Percentiles rank a stretch among this genome's conserved stretches.
Evolutionary conservation across 495 filamentous ascomycete species (phyloP).

Genomic region (Lophium mytilinum): DNA sequence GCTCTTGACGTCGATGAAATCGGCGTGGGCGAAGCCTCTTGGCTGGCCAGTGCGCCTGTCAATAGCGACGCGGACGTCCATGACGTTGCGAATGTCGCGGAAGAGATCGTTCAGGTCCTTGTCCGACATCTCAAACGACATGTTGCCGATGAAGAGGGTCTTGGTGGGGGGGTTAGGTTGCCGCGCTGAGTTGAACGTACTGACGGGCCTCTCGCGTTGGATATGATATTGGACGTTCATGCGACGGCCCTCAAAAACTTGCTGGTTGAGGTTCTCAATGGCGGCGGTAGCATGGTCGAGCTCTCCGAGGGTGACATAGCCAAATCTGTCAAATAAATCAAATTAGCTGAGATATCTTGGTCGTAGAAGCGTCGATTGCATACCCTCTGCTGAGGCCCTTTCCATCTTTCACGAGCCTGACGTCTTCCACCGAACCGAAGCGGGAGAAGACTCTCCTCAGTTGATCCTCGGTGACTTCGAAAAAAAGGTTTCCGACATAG

Average conservation of each 20-base stretch:
- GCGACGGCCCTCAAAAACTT: slow-evolving; percentile 73
- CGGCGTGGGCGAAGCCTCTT: slow-evolving; percentile 82
- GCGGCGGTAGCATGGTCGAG: slow-evolving; percentile 52
- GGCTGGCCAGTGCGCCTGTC: slow-evolving; percentile 82
- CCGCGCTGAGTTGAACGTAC: background rate
- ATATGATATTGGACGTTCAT: slow-evolving; percentile 50
- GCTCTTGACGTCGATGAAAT: slow-evolving; percentile 61
- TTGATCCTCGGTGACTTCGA: slow-evolving; percentile 49
- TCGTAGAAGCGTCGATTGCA: slow-evolving; percentile 18
- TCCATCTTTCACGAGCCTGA: slow-evolving; percentile 55
- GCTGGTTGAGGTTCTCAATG: slow-evolving; percentile 53
- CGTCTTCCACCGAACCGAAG: slow-evolving; percentile 37
- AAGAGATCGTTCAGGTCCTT: slow-evolving; percentile 79
- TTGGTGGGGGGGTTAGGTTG: slow-evolving; percentile 42
- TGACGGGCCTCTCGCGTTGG: background rate
- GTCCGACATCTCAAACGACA: slow-evolving; percentile 84
- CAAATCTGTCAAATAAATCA: slow-evolving; percentile 50
- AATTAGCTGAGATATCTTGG: too few relatives aligned
- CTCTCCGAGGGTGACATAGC: slow-evolving; percentile 61
- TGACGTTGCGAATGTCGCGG: slow-evolving; percentile 57
- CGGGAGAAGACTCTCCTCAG: slow-evolving; percentile 30
- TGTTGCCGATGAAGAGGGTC: slow-evolving; percentile 81
- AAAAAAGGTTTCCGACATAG: slow-evolving; percentile 83
- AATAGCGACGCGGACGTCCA: slow-evolving; percentile 81
- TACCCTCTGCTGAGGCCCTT: slow-evolving; percentile 85